Evolutionary conservation across 306 rosid species (phyloP), one percentile per base, ranked within the genome.

Genomic region (Gillenia trifoliata): DNA sequence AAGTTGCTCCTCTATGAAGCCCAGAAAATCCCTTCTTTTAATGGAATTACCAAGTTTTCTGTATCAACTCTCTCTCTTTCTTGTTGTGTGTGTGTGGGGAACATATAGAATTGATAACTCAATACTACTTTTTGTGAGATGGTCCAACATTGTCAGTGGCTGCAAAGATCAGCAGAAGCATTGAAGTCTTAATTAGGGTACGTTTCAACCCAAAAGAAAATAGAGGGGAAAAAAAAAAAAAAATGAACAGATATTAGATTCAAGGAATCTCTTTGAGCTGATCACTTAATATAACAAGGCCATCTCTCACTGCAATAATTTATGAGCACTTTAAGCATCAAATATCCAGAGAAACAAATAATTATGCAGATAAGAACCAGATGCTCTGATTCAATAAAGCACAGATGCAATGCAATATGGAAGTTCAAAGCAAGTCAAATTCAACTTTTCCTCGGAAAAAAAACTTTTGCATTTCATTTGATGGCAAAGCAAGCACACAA

Each of bases 351-450:
- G 82, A 80, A 78, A 78, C 62, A 45, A 86, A 73, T 62, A 83
- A 81, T 74, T 66, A 80, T 81, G 79, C 78, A 72, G 80, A 78
- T 81, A 80, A 85, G 85, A 87, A 85, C 81, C 76, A 25, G 85
- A 85, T 85, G 83, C 82, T 63, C 64, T 63, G 52, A 64, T 77
- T 76, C 79, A 77, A 59, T 41, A 79, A 76, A 82, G 78, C 49
- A 77, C 65, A 85, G 82, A 77, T 54, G 55, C 54, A 64, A 81
- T 72, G 83, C 81, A 77, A 47, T 67, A 74, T 77, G 25, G 68
- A 55, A 81, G 79, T 61, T 79, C 79, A 74, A 72, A 69, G 77
- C 22, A 72, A 76, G 77, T 74, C 79, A 78, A 75, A 79, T 61
- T 80, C 81, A 63, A 64, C 78, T 78, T 69, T 70, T 65, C 67